Base-by-base conservation (phyloP, 805 yeast species). In the Ogataea zsoltii region DNA sequence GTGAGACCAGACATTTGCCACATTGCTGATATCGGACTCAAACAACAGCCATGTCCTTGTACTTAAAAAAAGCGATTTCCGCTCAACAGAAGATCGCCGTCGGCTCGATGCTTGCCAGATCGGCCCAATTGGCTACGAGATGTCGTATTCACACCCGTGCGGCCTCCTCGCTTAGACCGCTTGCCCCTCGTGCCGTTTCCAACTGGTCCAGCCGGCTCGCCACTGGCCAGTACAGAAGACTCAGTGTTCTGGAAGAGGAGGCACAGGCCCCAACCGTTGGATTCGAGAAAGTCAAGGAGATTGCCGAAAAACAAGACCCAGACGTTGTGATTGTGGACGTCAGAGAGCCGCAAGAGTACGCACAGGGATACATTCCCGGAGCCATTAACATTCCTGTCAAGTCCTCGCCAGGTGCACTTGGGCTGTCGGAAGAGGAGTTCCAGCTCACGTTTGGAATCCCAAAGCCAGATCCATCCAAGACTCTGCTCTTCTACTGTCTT, bases 341-440 rank as follows among this genome's bases (percentile, higher is more conserved):
- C 16, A 82, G 99, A 63, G 98, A 92, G 71, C 97, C 97, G 5
- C 76, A 72, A 19, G 99, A 92, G 68, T 68, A 46, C 45, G 69
- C 69, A 31, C 80, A 71, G 38, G 96, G 96, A 34, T 82, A 78
- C 61, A 85, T 92, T 56, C 97, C 97, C 23, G 77, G 80, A 12
- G 84, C 98, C 5, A 67, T 91, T 45, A 94, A 94, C 62, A 77
- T 92, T 46, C 98, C 99, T 15, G 84, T 82, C 69, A 89, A 89
- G 61, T 80, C 94, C 4, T 79, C 91, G 11, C 98, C 98, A 0
- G 96, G 96, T 16, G 98, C 98, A 0, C 74, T 92, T 49, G 89
- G 88, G 39, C 76, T 92, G 40, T 67, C 83, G 1, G 75, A 77
- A 5, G 96, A 87, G 44, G 96, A 88, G 54, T 92, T 94, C 60